These are phyloP conservation scores for Solanum sejunctum DNA, from an alignment of 257 asterid species.

Conservation along the genomic window DNA sequence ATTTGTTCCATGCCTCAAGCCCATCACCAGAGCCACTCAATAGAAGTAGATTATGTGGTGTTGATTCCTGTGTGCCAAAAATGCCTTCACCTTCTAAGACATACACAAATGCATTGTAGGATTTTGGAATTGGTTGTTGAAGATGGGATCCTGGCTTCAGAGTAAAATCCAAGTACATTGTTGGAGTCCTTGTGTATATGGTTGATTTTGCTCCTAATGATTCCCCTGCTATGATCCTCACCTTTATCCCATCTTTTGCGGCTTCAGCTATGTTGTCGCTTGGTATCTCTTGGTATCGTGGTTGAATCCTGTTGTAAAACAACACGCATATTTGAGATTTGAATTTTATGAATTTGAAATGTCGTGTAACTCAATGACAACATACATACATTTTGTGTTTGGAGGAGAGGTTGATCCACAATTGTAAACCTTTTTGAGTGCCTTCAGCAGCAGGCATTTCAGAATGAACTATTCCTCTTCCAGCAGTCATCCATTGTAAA, in stretches of 20 bases:
- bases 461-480: conserved; percentile 91
- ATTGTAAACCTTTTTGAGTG: conserved; percentile 66
- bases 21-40: conserved; percentile 57
- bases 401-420: conserved; percentile 87
- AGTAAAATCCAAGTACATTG: conserved; percentile 78
- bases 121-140: conserved; percentile 43
- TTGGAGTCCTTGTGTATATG: conserved; percentile 64
- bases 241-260: conserved; percentile 47
- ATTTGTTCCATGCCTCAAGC: conserved; percentile 55
- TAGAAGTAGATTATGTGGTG: conserved; percentile 56
- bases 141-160: conserved; percentile 50
- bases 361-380: no score
- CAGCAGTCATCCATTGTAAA: conserved; percentile 97
- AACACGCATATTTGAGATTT: not conserved
- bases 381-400: conserved; percentile 55
- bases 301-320: conserved; percentile 57
- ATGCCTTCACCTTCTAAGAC: conserved; percentile 72
- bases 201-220: conserved; percentile 55
- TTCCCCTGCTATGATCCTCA: conserved; percentile 72
- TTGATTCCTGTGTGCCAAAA: conserved; percentile 30
- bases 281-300: conserved; percentile 71
- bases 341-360: not conserved
- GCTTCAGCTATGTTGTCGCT: conserved; percentile 53
- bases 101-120: conserved; percentile 81
- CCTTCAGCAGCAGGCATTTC: conserved; percentile 82